A percentile compares a stretch with the other conserved stretches of the same genome.
Evolutionary conservation across 106 monocot species (phyloP).

Genomic region (Xerophyta viscosa): DNA sequence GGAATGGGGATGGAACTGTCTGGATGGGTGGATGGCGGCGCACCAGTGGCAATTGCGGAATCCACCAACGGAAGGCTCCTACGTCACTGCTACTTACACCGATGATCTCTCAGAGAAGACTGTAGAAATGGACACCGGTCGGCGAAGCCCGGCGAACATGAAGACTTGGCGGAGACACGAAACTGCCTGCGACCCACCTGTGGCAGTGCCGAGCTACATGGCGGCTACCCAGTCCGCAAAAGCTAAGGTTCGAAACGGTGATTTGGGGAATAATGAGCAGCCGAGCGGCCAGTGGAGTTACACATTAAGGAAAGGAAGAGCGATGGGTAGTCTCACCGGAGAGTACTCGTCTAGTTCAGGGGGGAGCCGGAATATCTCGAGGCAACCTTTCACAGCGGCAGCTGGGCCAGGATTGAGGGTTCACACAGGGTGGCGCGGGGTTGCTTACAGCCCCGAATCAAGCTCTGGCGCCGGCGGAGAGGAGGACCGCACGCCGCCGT

Average conservation of each 20-base stretch:
- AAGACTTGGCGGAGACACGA: neutral
- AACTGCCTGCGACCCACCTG: no score
- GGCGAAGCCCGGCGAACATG: constrained; percentile 1
- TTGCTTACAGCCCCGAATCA: constrained; percentile 8
- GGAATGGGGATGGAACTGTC: constrained; percentile 54
- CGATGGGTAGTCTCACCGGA: no score
- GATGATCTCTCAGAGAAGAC: constrained; percentile 44
- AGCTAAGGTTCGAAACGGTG: constrained; percentile 30
- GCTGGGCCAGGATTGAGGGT: no score
- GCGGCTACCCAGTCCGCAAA: constrained; percentile 52
- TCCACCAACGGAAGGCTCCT: neutral
- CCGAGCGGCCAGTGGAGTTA: constrained; percentile 1
- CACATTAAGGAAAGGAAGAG: constrained; percentile 4
- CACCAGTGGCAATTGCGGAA: constrained; percentile 27
- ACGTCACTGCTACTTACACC: constrained; percentile 7
- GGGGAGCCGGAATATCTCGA: no score
- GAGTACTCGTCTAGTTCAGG: no score
- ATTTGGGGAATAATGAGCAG: neutral
- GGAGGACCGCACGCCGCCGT: neutral
- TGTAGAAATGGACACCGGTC: constrained; percentile 50
- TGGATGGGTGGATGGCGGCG: constrained; percentile 63
- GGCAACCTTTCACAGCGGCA: no score
- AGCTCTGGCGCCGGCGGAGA: neutral
- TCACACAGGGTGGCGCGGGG: neutral
- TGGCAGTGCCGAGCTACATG: constrained; percentile 53